A percentile compares a stretch with the other conserved stretches of the same genome.
Conservation (phyloP, 1,284 basidiomycete genomes). For the Fomitiporia mediterranea region DNA sequence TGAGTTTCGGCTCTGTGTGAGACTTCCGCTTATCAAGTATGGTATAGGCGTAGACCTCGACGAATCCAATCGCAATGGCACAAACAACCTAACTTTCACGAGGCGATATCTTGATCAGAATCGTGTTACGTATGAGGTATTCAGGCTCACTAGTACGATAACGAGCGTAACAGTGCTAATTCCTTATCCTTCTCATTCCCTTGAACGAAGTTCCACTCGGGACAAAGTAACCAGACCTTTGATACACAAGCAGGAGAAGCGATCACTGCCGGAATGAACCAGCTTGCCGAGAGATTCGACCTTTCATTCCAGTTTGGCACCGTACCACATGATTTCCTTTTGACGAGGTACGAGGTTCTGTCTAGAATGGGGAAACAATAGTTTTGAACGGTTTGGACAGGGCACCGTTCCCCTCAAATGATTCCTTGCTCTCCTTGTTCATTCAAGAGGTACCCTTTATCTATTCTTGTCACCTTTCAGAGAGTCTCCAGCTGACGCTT, state of each 20-base stretch:
- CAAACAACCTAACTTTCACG: slow-evolving; percentile 49
- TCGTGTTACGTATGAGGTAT: slow-evolving; percentile 63
- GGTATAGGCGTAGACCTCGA: slow-evolving; percentile 51
- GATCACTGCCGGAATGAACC: slow-evolving; percentile 52
- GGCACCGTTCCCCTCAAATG: slow-evolving; percentile 59
- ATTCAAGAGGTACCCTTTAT: slow-evolving; percentile 27
- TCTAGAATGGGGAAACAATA: background rate
- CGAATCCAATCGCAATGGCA: slow-evolving; percentile 35
- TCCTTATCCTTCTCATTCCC: background rate
- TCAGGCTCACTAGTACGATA: slow-evolving; percentile 7
- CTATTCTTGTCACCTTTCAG: slow-evolving; percentile 1
- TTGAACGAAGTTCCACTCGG: slow-evolving; percentile 50
- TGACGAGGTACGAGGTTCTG: too few relatives aligned
- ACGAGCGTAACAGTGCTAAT: too few relatives aligned
- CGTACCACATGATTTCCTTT: slow-evolving; percentile 73
- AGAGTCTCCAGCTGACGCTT: slow-evolving; percentile 35
- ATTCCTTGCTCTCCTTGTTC: slow-evolving; percentile 59
- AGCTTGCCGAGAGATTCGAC: slow-evolving; percentile 50
- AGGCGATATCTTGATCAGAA: slow-evolving; percentile 74
- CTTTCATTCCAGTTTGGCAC: slow-evolving; percentile 56
- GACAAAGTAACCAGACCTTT: slow-evolving; percentile 41
- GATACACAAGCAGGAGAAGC: slow-evolving; percentile 48
- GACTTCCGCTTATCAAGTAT: too few relatives aligned
- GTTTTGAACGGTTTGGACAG: slow-evolving; percentile 28
- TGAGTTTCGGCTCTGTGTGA: background rate